Percentiles rank a stretch among this genome's conserved stretches.
Conservation (phyloP, 2,329 filamentous ascomycete species). For the Colletotrichum limetticola region DNA sequence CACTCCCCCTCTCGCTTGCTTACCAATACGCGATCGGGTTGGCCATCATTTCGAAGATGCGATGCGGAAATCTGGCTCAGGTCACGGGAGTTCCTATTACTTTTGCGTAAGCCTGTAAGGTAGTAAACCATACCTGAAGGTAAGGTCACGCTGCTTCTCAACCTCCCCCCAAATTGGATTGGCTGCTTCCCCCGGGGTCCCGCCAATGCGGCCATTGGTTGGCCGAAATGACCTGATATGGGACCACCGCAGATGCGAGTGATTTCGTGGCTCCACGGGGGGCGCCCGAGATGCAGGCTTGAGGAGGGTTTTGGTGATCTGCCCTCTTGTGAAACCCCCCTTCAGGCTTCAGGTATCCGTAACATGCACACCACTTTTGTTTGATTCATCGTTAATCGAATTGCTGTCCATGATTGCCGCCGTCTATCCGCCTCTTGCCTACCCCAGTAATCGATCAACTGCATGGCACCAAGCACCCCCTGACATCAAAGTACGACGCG, state of each 20-base stretch:
- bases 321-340: constrained; percentile 7
- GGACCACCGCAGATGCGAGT: constrained; percentile 19
- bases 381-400: neutral
- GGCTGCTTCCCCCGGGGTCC: neutral
- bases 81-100: no score
- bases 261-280: constrained; percentile 22
- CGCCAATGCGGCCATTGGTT: constrained; percentile 29
- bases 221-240: constrained; percentile 29
- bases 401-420: neutral
- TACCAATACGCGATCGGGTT: no score
- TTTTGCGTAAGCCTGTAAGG: no score
- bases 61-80: neutral
- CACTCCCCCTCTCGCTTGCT: no score
- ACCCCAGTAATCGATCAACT: neutral
- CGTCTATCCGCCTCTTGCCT: no score
- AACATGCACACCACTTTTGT: neutral
- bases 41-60: neutral
- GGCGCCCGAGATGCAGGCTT: neutral
- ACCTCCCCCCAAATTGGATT: neutral
- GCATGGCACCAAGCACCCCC: neutral
- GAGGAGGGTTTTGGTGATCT: constrained; percentile 1
- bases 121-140: no score
- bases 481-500: neutral
- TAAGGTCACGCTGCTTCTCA: neutral
- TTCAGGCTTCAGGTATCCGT: neutral